Percentiles rank a stretch among this genome's conserved stretches.
Conservation (phyloP, 495 filamentous ascomycete species). For the Tuber umbilicatum region DNA sequence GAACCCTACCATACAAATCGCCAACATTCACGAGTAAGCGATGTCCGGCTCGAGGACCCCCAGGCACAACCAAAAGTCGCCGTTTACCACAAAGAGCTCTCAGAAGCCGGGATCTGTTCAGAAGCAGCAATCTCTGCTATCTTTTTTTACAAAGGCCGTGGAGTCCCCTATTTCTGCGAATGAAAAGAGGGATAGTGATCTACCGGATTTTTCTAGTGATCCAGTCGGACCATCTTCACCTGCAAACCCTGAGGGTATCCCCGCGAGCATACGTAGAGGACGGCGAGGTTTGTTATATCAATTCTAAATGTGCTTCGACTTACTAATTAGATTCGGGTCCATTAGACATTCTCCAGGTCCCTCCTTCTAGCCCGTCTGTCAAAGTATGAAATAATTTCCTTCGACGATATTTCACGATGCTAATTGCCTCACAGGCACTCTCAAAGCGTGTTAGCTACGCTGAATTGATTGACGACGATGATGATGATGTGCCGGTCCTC, state of each 20-base stretch:
- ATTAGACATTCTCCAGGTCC: constrained; percentile 17
- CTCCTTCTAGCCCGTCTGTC: constrained; percentile 24
- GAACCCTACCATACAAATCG: background rate
- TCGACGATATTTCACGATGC: background rate
- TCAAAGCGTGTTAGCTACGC: constrained; percentile 5
- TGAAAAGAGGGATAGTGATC: background rate
- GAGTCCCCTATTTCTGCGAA: constrained; percentile 2
- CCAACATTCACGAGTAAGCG: background rate
- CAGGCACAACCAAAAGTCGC: background rate
- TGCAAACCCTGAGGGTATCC: constrained; percentile 14
- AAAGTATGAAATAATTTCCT: constrained; percentile 13
- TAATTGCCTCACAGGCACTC: background rate
- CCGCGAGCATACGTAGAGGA: constrained; percentile 7
- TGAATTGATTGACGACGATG: constrained; percentile 8
- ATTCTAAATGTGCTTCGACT: background rate
- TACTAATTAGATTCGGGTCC: constrained; percentile 5
- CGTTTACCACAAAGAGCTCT: background rate
- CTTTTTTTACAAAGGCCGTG: constrained; percentile 31
- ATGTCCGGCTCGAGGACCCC: background rate
- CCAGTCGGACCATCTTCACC: constrained; percentile 25
- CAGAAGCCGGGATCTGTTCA: constrained; percentile 21
- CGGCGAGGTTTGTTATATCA: constrained; percentile 13
- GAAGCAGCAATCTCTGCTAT: constrained; percentile 34
- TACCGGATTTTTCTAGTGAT: constrained; percentile 18
- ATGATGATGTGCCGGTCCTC: background rate